A percentile compares a stretch with the other conserved stretches of the same genome.
Evolutionary conservation across 116 monocot species (phyloP).

Genomic region (Papilionanthe hybrid): DNA sequence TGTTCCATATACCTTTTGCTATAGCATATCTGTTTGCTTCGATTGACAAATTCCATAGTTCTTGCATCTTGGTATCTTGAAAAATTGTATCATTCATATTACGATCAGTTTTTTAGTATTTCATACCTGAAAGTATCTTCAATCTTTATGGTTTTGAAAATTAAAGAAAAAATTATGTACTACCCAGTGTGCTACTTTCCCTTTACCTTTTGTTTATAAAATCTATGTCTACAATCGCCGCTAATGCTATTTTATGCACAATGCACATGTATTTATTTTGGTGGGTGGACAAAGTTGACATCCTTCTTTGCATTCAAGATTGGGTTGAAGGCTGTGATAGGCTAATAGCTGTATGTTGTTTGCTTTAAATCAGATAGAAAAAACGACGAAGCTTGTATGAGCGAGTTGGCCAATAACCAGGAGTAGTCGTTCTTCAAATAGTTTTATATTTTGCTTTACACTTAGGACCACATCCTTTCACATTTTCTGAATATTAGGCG

Average conservation of each 20-base stretch:
- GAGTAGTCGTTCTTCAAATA: background rate
- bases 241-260: too few species aligned
- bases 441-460: background rate
- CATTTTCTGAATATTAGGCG: too few species aligned
- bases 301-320: background rate
- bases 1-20: background rate
- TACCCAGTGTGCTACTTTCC: too few species aligned
- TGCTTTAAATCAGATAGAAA: background rate
- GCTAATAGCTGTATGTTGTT: background rate
- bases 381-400: background rate
- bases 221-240: too few species aligned
- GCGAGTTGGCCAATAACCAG: background rate
- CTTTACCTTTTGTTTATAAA: too few species aligned
- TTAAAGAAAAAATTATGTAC: too few species aligned
- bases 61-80: background rate
- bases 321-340: background rate
- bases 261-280: background rate
- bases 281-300: background rate
- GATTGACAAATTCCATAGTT: background rate
- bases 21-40: background rate
- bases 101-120: too few species aligned
- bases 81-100: too few species aligned
- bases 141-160: too few species aligned
- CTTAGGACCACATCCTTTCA: too few species aligned
- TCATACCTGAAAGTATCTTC: too few species aligned